Base-by-base conservation (phyloP, 2,329 filamentous ascomycete genomes). In the Rhynchosporium secalis region DNA sequence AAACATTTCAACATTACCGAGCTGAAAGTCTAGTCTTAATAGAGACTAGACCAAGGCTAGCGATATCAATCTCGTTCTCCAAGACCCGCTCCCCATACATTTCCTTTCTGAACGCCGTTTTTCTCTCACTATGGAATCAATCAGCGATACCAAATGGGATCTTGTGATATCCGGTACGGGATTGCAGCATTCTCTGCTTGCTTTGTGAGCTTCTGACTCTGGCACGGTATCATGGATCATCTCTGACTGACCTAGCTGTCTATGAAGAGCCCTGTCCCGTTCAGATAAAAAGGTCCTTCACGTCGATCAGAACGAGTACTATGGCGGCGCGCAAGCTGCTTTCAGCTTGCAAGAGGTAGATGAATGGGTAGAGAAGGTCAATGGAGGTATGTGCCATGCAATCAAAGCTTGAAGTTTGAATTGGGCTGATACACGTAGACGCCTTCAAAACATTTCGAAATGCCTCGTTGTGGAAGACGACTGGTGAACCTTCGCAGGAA, bases 271-370 rank as follows among this genome's bases (percentile, higher is more conserved):
- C 72, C 83, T 98, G 71, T 98, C 94, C 69, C 89, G 93, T 73
- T 96, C 92, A 66, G 88, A 87, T 74, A 96, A 96, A 81, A 95
- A 91, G 72, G 85, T 97, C 68, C 84, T 98, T 64, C 94, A 98
- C 75, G 80, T 97, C 74, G 94, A 98, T 74, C 83, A 85, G 66
- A 93, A 96, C 78, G 82, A 87, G 65, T 96, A 91, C 76, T 98
- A 98, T 78, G 94, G 94, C 71, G 90, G 90, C 58, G 76, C 87
- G 45, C 92, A 96, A 74, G 92, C 94, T 66, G 91, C 92, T 2
- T 84, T 98, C 68, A 95, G 87, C 76, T 80, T 97, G 41, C 84
- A 91, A 65, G 94, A 97, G 74, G 87, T 86, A 43, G 87, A 93
- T 69, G 81, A 82, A 43, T 98, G 92, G 92, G 86, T 81, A 49